A percentile compares a stretch with the other conserved stretches of the same genome.
Evolutionary conservation across 1,139 yeast genomes (phyloP).

Genomic region (Lodderomyces parapsilosis): DNA sequence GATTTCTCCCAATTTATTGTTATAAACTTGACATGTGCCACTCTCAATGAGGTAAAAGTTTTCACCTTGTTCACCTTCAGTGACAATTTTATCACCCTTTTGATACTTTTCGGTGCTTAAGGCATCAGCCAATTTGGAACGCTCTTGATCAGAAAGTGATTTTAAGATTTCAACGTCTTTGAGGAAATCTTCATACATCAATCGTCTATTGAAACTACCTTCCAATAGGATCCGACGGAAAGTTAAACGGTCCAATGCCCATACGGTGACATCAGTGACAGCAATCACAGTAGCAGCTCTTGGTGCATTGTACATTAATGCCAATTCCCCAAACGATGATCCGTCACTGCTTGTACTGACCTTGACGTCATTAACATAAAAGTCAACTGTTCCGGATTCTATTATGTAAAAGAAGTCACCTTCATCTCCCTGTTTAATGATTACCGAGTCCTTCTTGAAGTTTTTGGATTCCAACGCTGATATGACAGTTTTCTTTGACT

Average conservation of each 20-base stretch:
- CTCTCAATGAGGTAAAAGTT: slow-evolving; percentile 86
- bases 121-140: slow-evolving; percentile 93
- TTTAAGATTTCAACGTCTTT: slow-evolving; percentile 82
- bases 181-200: slow-evolving; percentile 85
- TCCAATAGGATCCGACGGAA: slow-evolving; percentile 89
- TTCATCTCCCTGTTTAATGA: slow-evolving; percentile 92
- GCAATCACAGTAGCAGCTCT: slow-evolving; percentile 95
- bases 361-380: slow-evolving; percentile 67
- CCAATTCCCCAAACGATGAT: slow-evolving; percentile 93
- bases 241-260: slow-evolving; percentile 94
- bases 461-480: slow-evolving; percentile 76
- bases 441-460: slow-evolving; percentile 58
- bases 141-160: slow-evolving; percentile 72
- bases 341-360: slow-evolving; percentile 82
- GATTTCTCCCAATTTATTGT: slow-evolving; percentile 58
- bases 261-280: slow-evolving; percentile 58
- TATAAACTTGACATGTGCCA: slow-evolving; percentile 78
- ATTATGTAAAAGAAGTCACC: slow-evolving; percentile 93
- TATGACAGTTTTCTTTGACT: slow-evolving; percentile 73
- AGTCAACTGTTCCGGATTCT: slow-evolving; percentile 83
- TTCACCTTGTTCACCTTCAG: slow-evolving; percentile 90
- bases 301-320: slow-evolving; percentile 96
- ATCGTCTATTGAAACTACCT: slow-evolving; percentile 85
- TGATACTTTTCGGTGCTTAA: slow-evolving; percentile 74
- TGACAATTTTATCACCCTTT: slow-evolving; percentile 72